A percentile compares a stretch with the other conserved stretches of the same genome.
These are phyloP conservation scores for Fomes fomentarius DNA, from an alignment of 1,284 basidiomycete genomes.

Conservation along the genomic window DNA sequence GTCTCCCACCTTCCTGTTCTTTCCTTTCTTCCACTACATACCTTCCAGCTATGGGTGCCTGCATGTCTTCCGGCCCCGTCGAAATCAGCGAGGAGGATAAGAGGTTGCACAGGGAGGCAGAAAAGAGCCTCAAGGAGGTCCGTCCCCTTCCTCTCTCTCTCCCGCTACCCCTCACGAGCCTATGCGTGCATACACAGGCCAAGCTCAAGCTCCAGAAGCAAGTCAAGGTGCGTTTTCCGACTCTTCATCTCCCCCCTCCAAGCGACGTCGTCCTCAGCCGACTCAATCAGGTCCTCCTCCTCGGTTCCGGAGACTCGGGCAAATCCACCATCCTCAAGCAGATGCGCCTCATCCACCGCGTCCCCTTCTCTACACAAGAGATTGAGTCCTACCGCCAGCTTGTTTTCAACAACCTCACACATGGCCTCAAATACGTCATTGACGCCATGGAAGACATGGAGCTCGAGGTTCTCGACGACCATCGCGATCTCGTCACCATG, in stretches of 20 bases:
- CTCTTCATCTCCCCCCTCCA: conserved; percentile 2
- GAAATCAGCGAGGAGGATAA: conserved; percentile 69
- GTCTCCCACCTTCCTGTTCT: conserved; percentile 10
- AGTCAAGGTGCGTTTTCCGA: conserved; percentile 69
- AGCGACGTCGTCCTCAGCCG: not conserved
- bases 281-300: conserved; percentile 68
- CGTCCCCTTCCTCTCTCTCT: conserved; percentile 26
- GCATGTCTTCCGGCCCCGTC: conserved; percentile 61
- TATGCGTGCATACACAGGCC: conserved; percentile 48
- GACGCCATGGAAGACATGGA: conserved; percentile 91
- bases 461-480: conserved; percentile 68
- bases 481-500: conserved; percentile 56
- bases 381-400: conserved; percentile 85
- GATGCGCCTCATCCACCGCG: conserved; percentile 87
- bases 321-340: conserved; percentile 94
- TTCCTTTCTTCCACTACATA: conserved; percentile 9
- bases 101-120: conserved; percentile 64
- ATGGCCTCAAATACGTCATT: conserved; percentile 81
- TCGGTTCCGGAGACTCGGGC: conserved; percentile 93
- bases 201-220: conserved; percentile 69
- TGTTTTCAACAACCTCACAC: conserved; percentile 89
- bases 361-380: conserved; percentile 77
- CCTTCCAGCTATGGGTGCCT: conserved; percentile 66
- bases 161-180: not conserved
- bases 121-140: conserved; percentile 67